A percentile compares a stretch with the other conserved stretches of the same genome.
phyloP scores from a whole-genome alignment of 1,139 yeast species.

The Pichia sp. region DNA sequence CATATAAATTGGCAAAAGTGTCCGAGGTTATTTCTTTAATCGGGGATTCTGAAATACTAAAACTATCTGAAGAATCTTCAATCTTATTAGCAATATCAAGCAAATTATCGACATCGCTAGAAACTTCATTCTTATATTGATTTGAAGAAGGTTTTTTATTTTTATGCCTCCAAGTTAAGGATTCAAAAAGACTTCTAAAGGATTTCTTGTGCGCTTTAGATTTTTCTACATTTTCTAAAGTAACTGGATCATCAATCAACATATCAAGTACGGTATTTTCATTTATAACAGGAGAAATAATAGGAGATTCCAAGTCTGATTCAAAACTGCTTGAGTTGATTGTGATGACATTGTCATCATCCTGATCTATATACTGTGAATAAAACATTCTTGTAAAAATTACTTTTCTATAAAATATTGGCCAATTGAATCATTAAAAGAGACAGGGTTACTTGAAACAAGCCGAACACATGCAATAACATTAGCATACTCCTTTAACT shows the following conservation, averaged over 20 bases:
- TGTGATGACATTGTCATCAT: conserved; percentile 1
- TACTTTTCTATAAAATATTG: too few species aligned
- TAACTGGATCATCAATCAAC: neutral
- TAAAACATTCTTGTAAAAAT: neutral
- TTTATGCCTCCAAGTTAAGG: conserved; percentile 7
- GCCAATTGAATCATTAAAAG: too few species aligned
- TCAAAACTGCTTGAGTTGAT: conserved; percentile 6
- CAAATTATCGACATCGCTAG: too few species aligned
- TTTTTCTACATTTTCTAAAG: neutral
- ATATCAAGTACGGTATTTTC: conserved; percentile 6
- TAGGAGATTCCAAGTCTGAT: conserved; percentile 1
- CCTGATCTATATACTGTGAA: neutral
- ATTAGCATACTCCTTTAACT: too few species aligned
- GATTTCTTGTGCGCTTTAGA: too few species aligned
- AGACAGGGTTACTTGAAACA: too few species aligned
- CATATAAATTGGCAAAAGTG: too few species aligned
- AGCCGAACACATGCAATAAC: too few species aligned
- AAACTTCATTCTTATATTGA: neutral
- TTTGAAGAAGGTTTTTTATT: neutral
- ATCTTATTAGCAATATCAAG: too few species aligned
- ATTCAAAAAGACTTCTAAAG: conserved; percentile 4
- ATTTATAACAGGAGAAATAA: conserved; percentile 5
- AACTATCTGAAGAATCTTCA: too few species aligned
- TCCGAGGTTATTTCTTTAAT: too few species aligned
- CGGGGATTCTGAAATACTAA: too few species aligned